Evolutionary conservation across 148 eudicot genomes (phyloP).

Genomic region (Rhododendron ovatum): DNA sequence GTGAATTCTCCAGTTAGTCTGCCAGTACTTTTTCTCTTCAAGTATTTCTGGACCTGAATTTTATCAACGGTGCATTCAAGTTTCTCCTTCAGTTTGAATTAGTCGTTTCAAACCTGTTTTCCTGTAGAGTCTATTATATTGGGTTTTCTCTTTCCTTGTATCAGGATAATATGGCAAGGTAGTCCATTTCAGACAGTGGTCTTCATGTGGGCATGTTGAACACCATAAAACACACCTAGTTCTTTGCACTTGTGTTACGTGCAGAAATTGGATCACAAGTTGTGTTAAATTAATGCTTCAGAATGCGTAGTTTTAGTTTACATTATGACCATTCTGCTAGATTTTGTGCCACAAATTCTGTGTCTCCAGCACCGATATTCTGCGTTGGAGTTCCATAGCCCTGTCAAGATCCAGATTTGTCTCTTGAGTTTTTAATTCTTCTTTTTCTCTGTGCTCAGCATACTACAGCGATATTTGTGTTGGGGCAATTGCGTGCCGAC

Average conservation of each 20-base stretch:
- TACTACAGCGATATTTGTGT: conserved; percentile 95
- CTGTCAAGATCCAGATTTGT: neutral
- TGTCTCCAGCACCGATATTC: neutral
- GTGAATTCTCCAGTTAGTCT: neutral
- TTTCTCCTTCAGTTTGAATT: neutral
- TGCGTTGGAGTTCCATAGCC: neutral
- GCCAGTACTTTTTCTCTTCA: neutral
- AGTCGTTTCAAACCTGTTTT: neutral
- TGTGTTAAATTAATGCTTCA: neutral
- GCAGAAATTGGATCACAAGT: neutral
- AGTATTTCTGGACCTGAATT: neutral
- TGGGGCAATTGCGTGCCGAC: conserved; percentile 89
- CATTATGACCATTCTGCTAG: neutral
- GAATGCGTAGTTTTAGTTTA: neutral
- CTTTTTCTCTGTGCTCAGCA: conserved; percentile 37
- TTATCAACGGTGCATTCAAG: neutral
- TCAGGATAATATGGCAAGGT: neutral
- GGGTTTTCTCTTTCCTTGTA: neutral
- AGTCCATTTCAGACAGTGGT: neutral
- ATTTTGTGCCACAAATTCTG: neutral
- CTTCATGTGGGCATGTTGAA: neutral
- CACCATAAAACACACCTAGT: neutral
- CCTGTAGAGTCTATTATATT: neutral
- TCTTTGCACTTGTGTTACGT: neutral
- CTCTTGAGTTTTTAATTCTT: conserved; percentile 1